A percentile compares a stretch with the other conserved stretches of the same genome.
phyloP scores from a whole-genome alignment of 805 yeast species.

The Spathaspora girioi region DNA sequence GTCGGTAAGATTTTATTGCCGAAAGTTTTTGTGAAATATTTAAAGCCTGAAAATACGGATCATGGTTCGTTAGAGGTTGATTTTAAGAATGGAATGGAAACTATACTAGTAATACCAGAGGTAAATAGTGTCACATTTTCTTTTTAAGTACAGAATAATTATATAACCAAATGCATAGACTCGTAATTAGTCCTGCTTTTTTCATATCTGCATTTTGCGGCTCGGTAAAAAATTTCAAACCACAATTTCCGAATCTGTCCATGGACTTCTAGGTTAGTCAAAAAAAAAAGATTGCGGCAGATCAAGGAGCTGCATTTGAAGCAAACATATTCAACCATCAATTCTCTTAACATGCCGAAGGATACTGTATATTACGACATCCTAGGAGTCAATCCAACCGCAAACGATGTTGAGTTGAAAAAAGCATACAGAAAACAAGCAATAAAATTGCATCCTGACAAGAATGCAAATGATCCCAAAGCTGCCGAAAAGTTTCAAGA shows the following conservation, averaged over 20 bases:
- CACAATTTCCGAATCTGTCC: not conserved
- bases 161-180: not conserved
- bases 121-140: slow-evolving; percentile 58
- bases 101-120: slow-evolving; percentile 69
- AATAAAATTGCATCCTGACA: slow-evolving; percentile 89
- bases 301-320: too few relatives aligned
- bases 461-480: slow-evolving; percentile 88
- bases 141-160: slow-evolving; percentile 30
- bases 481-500: slow-evolving; percentile 88
- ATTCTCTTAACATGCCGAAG: slow-evolving; percentile 56
- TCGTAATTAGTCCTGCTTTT: not conserved
- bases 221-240: not conserved
- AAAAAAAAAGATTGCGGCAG: not conserved
- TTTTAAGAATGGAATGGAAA: slow-evolving; percentile 63
- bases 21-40: slow-evolving; percentile 39
- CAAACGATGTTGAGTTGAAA: slow-evolving; percentile 79
- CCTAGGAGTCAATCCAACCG: slow-evolving; percentile 63
- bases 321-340: not conserved
- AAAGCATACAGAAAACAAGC: slow-evolving; percentile 92
- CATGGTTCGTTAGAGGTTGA: slow-evolving; percentile 55
- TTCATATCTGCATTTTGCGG: not conserved
- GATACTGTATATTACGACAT: slow-evolving; percentile 87
- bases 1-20: slow-evolving; percentile 75
- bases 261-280: not conserved
- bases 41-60: slow-evolving; percentile 53